A percentile compares a stretch with the other conserved stretches of the same genome.
Evolutionary conservation across 108 stramenopile genomes (phyloP).

Genomic region (Stephanodiscus minutulus): DNA sequence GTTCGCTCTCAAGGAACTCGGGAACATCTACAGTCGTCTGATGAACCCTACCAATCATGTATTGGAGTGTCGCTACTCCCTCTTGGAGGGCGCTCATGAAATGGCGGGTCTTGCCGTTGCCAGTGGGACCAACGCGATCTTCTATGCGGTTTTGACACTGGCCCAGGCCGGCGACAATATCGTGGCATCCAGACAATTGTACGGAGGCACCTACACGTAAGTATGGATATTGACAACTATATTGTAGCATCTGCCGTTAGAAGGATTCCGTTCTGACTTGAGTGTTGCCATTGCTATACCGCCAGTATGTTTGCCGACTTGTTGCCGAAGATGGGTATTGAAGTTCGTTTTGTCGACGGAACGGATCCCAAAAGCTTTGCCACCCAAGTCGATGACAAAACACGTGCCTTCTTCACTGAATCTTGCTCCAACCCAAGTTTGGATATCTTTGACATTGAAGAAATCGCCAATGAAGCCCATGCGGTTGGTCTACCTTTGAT

Average conservation of each 20-base stretch:
- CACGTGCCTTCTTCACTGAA: constrained; percentile 84
- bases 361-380: constrained; percentile 59
- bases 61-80: constrained; percentile 68
- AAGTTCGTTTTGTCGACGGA: constrained; percentile 74
- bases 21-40: constrained; percentile 79
- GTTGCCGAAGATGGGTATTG: constrained; percentile 79
- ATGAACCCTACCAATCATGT: constrained; percentile 77
- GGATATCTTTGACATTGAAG: constrained; percentile 72
- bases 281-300: too few relatives aligned
- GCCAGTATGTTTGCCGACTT: constrained; percentile 66
- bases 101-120: constrained; percentile 20
- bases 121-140: constrained; percentile 57
- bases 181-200: constrained; percentile 62
- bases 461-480: constrained; percentile 62
- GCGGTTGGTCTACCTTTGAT: constrained; percentile 79
- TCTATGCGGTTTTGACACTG: constrained; percentile 78
- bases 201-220: constrained; percentile 73
- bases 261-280: too few relatives aligned
- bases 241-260: too few relatives aligned
- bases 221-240: too few relatives aligned
- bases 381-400: constrained; percentile 74
- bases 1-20: constrained; percentile 85
- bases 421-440: constrained; percentile 70
- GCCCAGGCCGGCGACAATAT: constrained; percentile 86
- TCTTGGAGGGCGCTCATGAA: constrained; percentile 71